Percentiles rank a stretch among this genome's conserved stretches.
Evolutionary conservation across 768 basidiomycete genomes (phyloP).

Genomic region (Clitopilus hobsonii): DNA sequence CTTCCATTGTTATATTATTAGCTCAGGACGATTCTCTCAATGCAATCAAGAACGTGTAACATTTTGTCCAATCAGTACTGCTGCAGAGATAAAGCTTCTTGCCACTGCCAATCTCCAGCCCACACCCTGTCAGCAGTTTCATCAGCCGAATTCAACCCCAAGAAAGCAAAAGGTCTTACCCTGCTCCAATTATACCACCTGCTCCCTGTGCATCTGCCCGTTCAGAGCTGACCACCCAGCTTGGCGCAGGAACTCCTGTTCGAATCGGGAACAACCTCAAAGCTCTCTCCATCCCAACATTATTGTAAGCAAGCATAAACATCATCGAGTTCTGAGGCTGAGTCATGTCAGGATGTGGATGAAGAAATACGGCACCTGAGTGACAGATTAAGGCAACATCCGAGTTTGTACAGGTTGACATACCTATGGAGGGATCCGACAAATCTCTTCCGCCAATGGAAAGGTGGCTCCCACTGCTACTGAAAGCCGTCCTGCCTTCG

Average conservation of each 20-base stretch:
- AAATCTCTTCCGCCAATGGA: neutral
- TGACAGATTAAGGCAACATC: constrained; percentile 13
- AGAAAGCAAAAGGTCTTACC: constrained; percentile 42
- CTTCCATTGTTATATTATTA: constrained; percentile 50
- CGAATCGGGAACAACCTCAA: constrained; percentile 77
- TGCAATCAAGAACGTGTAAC: constrained; percentile 1
- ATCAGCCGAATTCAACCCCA: neutral
- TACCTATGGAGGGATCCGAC: neutral
- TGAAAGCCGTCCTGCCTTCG: constrained; percentile 26
- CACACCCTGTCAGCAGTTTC: constrained; percentile 14
- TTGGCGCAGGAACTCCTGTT: constrained; percentile 72
- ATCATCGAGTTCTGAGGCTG: constrained; percentile 29
- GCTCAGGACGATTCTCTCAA: constrained; percentile 7
- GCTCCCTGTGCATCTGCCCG: constrained; percentile 56
- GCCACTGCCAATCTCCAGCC: constrained; percentile 37
- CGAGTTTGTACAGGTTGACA: neutral
- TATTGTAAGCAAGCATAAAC: constrained; percentile 58
- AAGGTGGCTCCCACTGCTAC: neutral
- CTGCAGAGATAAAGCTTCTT: constrained; percentile 43
- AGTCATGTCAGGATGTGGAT: constrained; percentile 48
- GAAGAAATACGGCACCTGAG: constrained; percentile 56
- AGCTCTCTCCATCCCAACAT: constrained; percentile 58
- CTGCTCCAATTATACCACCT: constrained; percentile 72
- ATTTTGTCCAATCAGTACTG: constrained; percentile 20
- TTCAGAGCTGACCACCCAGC: constrained; percentile 67